phyloP scores from a whole-genome alignment of 108 stramenopile genomes.

The Fragilariopsis cylindrus region DNA sequence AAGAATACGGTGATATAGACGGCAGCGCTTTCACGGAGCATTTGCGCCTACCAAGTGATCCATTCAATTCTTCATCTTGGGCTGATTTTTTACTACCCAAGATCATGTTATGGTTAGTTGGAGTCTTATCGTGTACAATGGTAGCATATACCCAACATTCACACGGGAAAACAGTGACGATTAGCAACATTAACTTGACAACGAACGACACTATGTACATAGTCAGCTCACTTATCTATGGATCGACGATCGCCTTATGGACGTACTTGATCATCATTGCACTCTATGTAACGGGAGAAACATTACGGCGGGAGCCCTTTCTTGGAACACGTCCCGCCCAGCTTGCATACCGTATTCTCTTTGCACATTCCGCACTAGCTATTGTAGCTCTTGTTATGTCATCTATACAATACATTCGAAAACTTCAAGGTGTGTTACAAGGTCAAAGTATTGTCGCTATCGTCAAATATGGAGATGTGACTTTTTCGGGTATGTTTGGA shows the following conservation, averaged over 20 bases:
- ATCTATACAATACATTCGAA: constrained; percentile 25
- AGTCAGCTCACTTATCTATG: constrained; percentile 52
- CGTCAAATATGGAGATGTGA: constrained; percentile 52
- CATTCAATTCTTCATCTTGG: constrained; percentile 33
- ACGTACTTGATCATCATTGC: constrained; percentile 47
- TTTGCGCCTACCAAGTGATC: constrained; percentile 66
- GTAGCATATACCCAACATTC: constrained; percentile 34
- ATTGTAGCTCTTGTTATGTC: constrained; percentile 32
- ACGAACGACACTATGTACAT: constrained; percentile 47
- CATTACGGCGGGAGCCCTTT: constrained; percentile 66
- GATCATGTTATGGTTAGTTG: constrained; percentile 47
- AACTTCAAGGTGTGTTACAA: background rate
- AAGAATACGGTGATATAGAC: constrained; percentile 71
- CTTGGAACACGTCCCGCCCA: constrained; percentile 83
- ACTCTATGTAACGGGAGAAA: constrained; percentile 56
- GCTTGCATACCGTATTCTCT: constrained; percentile 64
- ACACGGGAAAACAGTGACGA: background rate
- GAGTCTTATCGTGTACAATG: constrained; percentile 46
- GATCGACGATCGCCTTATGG: constrained; percentile 57
- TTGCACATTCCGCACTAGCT: constrained; percentile 40
- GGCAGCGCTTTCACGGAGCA: constrained; percentile 49
- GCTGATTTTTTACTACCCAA: constrained; percentile 79
- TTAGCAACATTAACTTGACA: background rate
- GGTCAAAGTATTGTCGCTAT: background rate
- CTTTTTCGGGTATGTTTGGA: constrained; percentile 61